Conservation (phyloP, 148 eudicot species). For the Fallopia convolvulus region DNA sequence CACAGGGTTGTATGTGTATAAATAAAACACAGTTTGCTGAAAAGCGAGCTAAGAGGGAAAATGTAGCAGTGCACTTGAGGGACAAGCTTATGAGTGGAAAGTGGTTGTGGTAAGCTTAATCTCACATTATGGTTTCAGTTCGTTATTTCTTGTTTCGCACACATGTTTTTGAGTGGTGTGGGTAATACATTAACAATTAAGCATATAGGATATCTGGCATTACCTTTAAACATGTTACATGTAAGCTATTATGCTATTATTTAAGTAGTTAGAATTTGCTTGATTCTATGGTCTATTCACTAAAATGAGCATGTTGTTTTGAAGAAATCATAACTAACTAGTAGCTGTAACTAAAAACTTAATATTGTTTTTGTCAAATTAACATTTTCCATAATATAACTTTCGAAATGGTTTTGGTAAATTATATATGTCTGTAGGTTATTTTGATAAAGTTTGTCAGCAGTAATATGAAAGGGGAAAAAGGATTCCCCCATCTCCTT, state of each 20-base stretch:
- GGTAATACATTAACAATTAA: background rate
- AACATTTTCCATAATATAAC: background rate
- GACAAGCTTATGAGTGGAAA: slow-evolving; percentile 62
- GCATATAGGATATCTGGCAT: background rate
- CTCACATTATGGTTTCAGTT: background rate
- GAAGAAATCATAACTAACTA: background rate
- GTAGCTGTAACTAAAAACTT: background rate
- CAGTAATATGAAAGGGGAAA: background rate
- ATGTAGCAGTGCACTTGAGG: slow-evolving; percentile 43
- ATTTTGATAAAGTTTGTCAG: background rate
- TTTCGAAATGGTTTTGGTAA: background rate
- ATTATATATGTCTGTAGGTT: background rate
- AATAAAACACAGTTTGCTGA: slow-evolving; percentile 36
- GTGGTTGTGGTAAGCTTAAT: slow-evolving; percentile 67
- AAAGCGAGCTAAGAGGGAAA: slow-evolving; percentile 69
- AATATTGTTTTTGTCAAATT: background rate
- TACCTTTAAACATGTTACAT: background rate
- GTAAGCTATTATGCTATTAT: background rate
- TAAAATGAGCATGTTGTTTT: background rate
- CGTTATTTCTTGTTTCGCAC: background rate
- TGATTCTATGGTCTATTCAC: background rate
- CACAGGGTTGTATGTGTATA: slow-evolving; percentile 49
- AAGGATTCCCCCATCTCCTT: background rate
- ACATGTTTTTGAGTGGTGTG: background rate
- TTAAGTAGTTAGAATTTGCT: background rate